Percentiles rank a stretch among this genome's conserved stretches.
phyloP scores from a whole-genome alignment of 2,329 filamentous ascomycete species.

The Cladorrhinum sp. region DNA sequence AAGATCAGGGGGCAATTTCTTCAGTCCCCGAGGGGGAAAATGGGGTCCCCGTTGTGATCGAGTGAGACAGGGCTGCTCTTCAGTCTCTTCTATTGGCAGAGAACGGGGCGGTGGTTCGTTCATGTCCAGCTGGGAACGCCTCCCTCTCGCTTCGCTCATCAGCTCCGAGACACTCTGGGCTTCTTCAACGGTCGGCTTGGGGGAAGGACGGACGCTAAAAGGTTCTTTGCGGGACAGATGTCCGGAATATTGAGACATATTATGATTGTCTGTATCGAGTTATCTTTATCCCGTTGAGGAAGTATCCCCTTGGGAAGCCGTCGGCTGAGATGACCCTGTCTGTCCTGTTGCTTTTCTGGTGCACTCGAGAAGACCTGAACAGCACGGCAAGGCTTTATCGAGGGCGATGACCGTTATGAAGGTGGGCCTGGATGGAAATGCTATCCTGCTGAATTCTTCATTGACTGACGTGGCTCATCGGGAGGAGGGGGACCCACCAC shows the following conservation, averaged over 20 bases:
- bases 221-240: neutral
- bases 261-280: neutral
- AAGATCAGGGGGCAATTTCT: neutral
- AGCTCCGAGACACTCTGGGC: conserved; percentile 8
- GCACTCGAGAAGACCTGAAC: neutral
- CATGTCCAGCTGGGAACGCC: neutral
- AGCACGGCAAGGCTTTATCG: neutral
- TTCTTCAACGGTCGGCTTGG: conserved; percentile 14
- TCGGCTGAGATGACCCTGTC: conserved; percentile 9
- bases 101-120: neutral
- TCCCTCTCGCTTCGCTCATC: conserved; percentile 2
- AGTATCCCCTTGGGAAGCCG: conserved; percentile 5
- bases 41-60: neutral
- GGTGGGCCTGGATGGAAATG: neutral
- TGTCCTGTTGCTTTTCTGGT: neutral
- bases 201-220: neutral
- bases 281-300: conserved; percentile 11
- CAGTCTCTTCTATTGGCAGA: neutral
- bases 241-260: neutral
- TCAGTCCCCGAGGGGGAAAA: neutral
- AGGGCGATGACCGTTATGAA: neutral
- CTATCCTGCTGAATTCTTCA: neutral
- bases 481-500: neutral
- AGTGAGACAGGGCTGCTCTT: neutral
- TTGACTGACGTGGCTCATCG: neutral